Evolutionary conservation across 2,329 filamentous ascomycete species (phyloP), one percentile per base, ranked within the genome.

Genomic region (Ophiostoma novo-ulmi): DNA sequence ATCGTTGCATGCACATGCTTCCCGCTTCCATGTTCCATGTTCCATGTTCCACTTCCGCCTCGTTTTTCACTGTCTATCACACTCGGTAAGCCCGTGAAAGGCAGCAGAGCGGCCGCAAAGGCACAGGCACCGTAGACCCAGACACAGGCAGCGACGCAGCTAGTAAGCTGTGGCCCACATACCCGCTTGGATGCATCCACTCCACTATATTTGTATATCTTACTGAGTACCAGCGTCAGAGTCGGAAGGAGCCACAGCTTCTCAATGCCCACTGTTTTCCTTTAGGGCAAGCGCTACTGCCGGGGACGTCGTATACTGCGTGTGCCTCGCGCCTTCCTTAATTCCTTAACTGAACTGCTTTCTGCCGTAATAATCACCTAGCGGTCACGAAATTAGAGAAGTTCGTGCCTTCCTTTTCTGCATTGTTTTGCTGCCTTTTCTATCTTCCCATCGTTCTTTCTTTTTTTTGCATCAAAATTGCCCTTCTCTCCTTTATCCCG

Each of bases 201-300:
- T 64, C 63, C 67, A 48, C 41, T 68, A 71, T 63, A 17, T 31
- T n/a, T n/a, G n/a, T n/a, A n/a, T n/a, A n/a, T n/a, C n/a, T n/a
- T n/a, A n/a, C n/a, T n/a, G n/a, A n/a, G n/a, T n/a, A n/a, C 65
- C 68, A 70, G 70, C 68, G 48, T 71, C 61, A 64, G 61, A 69
- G 52, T 63, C 26, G 68, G 64, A 69, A 71, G 67, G 66, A 58
- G 22, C 52, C 52, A 58, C 52, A 13, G 63, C 63, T 36, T 61
- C 63, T 69, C 63, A 55, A 64, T 69, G 55, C 67, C 38, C 36
- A 65, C 35, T 65, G 63, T 11, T 65, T 65, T 39, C 20, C 5
- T 39, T 22, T 69, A 31, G 63, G 67, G 63, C 67, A 71, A 48
- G 67, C 70, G 70, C 70, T 71, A 68, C 70, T 71, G 70, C 66